Conservation (phyloP, 1,139 yeast species). For the Magnusiomyces magnusii region DNA sequence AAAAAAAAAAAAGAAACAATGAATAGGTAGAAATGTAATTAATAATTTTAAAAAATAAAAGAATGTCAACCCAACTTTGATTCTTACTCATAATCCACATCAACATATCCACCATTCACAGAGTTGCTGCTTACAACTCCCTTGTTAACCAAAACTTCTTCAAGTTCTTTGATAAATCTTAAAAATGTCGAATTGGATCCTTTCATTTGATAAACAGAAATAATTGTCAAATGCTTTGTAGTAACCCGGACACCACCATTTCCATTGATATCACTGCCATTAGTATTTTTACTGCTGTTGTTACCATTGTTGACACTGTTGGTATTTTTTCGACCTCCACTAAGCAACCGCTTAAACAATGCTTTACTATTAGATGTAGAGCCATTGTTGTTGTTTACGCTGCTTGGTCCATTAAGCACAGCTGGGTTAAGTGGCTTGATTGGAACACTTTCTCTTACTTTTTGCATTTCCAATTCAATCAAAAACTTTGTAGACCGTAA, state of each 20-base stretch:
- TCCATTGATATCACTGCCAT: background rate
- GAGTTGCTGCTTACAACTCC: background rate
- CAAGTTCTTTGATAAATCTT: constrained; percentile 12
- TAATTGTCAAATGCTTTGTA: constrained; percentile 6
- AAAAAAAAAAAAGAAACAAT: background rate
- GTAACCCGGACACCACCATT: background rate
- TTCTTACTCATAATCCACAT: background rate
- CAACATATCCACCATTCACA: background rate
- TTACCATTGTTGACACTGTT: background rate
- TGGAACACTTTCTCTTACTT: constrained; percentile 3
- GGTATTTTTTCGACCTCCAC: background rate
- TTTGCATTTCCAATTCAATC: constrained; percentile 21
- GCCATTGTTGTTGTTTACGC: background rate
- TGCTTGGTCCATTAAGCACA: background rate
- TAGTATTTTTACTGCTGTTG: background rate
- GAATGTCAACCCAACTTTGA: no score
- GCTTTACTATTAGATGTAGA: background rate
- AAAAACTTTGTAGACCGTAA: constrained; percentile 30
- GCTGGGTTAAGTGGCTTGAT: background rate
- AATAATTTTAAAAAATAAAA: background rate
- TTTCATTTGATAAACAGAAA: constrained; percentile 9
- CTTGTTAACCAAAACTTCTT: constrained; percentile 5
- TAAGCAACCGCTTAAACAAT: background rate
- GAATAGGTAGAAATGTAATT: background rate
- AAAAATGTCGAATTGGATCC: constrained; percentile 11